Conservation (phyloP, 768 basidiomycete species). For the Tricholoma bakamatsutake region DNA sequence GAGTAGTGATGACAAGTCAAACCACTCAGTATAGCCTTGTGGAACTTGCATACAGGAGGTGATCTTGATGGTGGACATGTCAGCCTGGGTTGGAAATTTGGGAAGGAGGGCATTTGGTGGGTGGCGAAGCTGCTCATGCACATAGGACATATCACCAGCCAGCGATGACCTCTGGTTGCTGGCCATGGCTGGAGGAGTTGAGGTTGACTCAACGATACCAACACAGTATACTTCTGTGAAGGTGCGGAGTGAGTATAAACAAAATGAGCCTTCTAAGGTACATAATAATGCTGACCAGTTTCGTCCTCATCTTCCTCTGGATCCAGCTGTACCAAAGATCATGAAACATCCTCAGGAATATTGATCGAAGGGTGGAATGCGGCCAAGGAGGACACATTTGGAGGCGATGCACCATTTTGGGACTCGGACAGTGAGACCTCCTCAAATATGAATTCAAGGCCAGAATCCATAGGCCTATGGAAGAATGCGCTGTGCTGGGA, state of each 20-base stretch:
- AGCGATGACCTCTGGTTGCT: no score
- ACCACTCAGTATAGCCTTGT: no score
- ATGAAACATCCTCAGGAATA: no score
- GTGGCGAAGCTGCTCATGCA: slow-evolving; percentile 5
- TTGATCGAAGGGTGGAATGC: no score
- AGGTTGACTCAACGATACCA: slow-evolving; percentile 45
- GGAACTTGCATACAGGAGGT: neutral
- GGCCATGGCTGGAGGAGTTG: no score
- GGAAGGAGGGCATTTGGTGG: slow-evolving; percentile 1
- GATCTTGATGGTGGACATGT: neutral
- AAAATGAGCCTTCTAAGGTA: neutral
- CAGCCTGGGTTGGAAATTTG: neutral
- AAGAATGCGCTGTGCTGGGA: slow-evolving; percentile 8
- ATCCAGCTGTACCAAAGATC: no score
- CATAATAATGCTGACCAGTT: slow-evolving; percentile 28
- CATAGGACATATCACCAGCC: slow-evolving; percentile 26
- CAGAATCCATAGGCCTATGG: slow-evolving; percentile 25
- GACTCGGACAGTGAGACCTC: slow-evolving; percentile 23
- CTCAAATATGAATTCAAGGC: slow-evolving; percentile 34
- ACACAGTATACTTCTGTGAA: slow-evolving; percentile 42
- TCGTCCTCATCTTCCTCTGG: slow-evolving; percentile 25
- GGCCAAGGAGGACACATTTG: no score
- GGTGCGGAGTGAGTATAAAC: neutral
- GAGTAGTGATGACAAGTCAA: neutral
- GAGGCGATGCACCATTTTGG: slow-evolving; percentile 10